Evolutionary conservation across 352 stramenopile genomes (phyloP), one percentile per base, ranked within the genome.

Genomic region (Phytopythium delawarense): DNA sequence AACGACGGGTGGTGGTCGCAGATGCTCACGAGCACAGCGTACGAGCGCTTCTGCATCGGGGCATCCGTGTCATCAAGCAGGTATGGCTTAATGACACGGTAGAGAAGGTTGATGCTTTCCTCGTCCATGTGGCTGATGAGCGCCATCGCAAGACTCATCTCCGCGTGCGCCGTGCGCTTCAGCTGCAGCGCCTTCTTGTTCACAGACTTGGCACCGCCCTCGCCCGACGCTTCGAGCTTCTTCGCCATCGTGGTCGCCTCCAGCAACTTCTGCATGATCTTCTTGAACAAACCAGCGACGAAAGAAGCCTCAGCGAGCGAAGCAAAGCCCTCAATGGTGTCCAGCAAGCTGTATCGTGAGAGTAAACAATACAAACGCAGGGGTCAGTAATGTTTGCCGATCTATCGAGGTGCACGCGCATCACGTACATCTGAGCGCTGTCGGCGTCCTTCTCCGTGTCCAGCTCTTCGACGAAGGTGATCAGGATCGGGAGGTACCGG

Each of bases 231-330:
- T 44, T 88, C 84, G 12, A 88, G 62, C 51, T 76, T 72, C 65
- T 94, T 93, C 46, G 78, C 81, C 44, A 91, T 73, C 9, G 85
- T 93, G 20, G 87, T 91, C n/a, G 83, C 74, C 60, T 96, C 81
- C 12, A 96, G 69, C 39, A 96, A 70, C 69, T 92, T 91, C 69
- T 96, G 87, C 78, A 96, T 91, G 66, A 92, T 88, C 74, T 91
- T 92, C 58, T 91, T 90, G 72, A 96, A 96, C 42, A 82, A 82
- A 37, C 72, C 79, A 42, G 72, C 65, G 20, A 96, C 80, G 13
- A 94, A 75, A 9, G 78, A 59, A 9, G 70, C 59, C 50, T 94
- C 85, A 35, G 83, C 85, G 18, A 95, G 74, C 52, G 75, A 86
- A 13, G 87, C 87, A 65, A 96, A 96, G 39, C 79, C 84, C 52